Conservation (phyloP, 805 yeast genomes). For the Starmerella etchellsii region DNA sequence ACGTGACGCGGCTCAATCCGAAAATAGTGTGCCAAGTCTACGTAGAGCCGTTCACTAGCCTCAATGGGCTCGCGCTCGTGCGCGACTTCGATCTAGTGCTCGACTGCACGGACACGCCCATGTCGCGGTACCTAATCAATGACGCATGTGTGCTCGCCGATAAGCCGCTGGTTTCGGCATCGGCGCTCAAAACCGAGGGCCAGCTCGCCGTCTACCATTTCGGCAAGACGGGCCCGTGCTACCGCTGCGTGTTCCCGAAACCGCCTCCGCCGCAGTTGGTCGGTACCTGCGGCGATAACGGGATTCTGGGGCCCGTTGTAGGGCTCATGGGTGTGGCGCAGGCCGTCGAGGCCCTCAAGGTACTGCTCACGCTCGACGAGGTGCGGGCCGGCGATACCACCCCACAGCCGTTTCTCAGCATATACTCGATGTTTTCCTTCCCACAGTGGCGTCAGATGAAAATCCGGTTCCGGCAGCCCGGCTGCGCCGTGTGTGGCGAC, state of each 20-base stretch:
- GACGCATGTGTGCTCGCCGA: conserved; percentile 64
- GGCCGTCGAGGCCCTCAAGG: conserved; percentile 76
- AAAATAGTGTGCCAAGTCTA: conserved; percentile 43
- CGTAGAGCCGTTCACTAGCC: conserved; percentile 24
- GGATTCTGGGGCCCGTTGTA: conserved; percentile 91
- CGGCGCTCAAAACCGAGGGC: conserved; percentile 86
- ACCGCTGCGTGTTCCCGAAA: conserved; percentile 79
- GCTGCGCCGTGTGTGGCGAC: conserved; percentile 55
- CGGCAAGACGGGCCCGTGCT: conserved; percentile 65
- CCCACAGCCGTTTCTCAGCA: conserved; percentile 31
- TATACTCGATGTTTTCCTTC: conserved; percentile 42
- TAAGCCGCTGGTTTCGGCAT: conserved; percentile 74
- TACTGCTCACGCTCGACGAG: conserved; percentile 49
- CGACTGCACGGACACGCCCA: conserved; percentile 93
- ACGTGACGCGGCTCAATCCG: conserved; percentile 51
- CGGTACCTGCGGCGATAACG: conserved; percentile 82
- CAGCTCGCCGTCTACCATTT: conserved; percentile 70
- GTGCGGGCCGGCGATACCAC: background rate
- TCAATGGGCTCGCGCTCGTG: conserved; percentile 53
- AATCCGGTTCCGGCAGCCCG: conserved; percentile 54
- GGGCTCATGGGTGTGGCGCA: conserved; percentile 81
- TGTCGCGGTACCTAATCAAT: conserved; percentile 70
- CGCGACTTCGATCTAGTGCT: conserved; percentile 58
- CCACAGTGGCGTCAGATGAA: conserved; percentile 53
- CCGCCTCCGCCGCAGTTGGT: conserved; percentile 82